These are phyloP conservation scores for Colletotrichum echinochloae DNA, from an alignment of 2,329 filamentous ascomycete species.

Conservation along the genomic window DNA sequence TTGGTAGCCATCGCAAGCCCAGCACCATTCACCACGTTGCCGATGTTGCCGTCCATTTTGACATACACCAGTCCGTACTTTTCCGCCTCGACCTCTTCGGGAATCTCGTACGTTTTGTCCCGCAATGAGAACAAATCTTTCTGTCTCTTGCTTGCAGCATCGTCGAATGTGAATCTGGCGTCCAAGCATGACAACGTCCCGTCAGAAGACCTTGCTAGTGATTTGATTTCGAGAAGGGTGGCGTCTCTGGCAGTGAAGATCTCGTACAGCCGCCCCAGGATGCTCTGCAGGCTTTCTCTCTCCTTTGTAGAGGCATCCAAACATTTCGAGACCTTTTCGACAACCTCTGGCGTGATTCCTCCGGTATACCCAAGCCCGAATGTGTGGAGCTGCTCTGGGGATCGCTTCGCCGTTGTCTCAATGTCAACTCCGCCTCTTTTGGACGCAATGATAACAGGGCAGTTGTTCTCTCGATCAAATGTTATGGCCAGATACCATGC, in stretches of 20 bases:
- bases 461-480: conserved; percentile 56
- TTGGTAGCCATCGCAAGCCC: conserved; percentile 93
- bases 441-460: conserved; percentile 54
- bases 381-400: conserved; percentile 11
- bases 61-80: conserved; percentile 84
- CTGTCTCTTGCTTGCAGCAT: conserved; percentile 59
- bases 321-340: conserved; percentile 34
- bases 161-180: conserved; percentile 61
- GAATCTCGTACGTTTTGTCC: conserved; percentile 50
- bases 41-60: conserved; percentile 72
- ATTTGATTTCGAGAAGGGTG: conserved; percentile 57
- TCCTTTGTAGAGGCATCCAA: conserved; percentile 20
- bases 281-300: conserved; percentile 22
- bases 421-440: conserved; percentile 42
- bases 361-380: conserved; percentile 46
- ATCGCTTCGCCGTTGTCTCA: conserved; percentile 37
- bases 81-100: conserved; percentile 54
- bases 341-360: conserved; percentile 46
- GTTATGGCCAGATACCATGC: conserved; percentile 57
- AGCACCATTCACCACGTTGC: conserved; percentile 89
- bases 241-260: conserved; percentile 62
- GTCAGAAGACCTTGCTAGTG: conserved; percentile 48
- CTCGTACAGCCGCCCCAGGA: conserved; percentile 41
- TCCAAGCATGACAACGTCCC: conserved; percentile 49
- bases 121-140: conserved; percentile 52